These are phyloP conservation scores for Capronia epimyces DNA, from an alignment of 2,329 filamentous ascomycete genomes.

Conservation along the genomic window DNA sequence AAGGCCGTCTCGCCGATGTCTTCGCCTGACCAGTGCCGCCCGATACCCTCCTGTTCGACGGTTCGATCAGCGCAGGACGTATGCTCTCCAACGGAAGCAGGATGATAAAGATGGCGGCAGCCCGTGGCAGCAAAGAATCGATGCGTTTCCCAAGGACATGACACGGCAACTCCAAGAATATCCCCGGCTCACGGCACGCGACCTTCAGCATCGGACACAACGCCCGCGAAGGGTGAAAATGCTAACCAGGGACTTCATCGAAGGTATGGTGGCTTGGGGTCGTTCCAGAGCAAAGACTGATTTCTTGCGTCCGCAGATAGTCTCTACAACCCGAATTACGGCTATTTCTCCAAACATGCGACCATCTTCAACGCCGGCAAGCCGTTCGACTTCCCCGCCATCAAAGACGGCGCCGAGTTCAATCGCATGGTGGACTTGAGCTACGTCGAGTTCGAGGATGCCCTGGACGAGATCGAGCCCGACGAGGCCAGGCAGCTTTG, in stretches of 20 bases:
- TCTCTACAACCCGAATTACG: conserved; percentile 88
- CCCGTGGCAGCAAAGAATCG: conserved; percentile 79
- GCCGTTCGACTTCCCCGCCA: conserved; percentile 77
- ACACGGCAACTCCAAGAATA: conserved; percentile 74
- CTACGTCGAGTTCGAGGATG: conserved; percentile 87
- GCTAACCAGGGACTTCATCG: conserved; percentile 95
- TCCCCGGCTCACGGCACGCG: conserved; percentile 77
- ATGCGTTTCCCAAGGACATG: conserved; percentile 70
- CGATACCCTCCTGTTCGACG: conserved; percentile 12
- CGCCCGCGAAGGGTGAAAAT: conserved; percentile 88
- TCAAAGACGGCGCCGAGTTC: conserved; percentile 83
- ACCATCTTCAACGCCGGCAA: conserved; percentile 92
- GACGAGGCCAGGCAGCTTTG: conserved; percentile 83
- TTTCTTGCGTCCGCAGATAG: conserved; percentile 57
- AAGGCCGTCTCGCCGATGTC: conserved; percentile 60
- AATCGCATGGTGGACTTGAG: conserved; percentile 67
- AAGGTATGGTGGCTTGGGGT: conserved; percentile 52
- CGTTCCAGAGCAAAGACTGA: neutral
- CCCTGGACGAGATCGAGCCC: conserved; percentile 65
- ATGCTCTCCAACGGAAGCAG: conserved; percentile 37
- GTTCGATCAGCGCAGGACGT: conserved; percentile 33
- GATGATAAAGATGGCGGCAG: conserved; percentile 53
- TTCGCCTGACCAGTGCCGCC: conserved; percentile 35
- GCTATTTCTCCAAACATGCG: conserved; percentile 93
- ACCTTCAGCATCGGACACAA: conserved; percentile 65